Percentiles rank a stretch among this genome's conserved stretches.
phyloP scores from a whole-genome alignment of 108 stramenopile species.

The Cyclotella baltica region DNA sequence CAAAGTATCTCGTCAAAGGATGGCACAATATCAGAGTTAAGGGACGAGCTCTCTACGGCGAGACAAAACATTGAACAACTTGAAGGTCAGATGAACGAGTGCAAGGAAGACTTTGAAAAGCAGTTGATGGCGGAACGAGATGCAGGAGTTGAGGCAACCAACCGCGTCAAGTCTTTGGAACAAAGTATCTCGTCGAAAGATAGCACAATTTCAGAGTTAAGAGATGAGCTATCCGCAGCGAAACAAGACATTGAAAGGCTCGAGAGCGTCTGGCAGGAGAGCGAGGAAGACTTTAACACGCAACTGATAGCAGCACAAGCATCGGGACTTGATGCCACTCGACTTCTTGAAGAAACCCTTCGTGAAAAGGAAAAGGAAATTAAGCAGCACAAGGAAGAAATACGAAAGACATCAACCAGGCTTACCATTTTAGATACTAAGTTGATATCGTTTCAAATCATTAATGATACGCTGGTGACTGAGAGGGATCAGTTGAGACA shows the following conservation, averaged over 20 bases:
- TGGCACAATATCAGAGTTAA: not conserved
- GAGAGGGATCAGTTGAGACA: constrained; percentile 8
- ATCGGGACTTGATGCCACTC: not conserved
- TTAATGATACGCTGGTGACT: not conserved
- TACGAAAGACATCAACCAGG: not conserved
- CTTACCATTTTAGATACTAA: not conserved
- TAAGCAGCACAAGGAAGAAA: constrained; percentile 3
- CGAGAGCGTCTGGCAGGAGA: not conserved
- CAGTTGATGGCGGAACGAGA: no score
- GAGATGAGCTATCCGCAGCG: not conserved
- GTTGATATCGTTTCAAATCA: not conserved
- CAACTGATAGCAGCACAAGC: constrained; percentile 3
- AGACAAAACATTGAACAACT: not conserved
- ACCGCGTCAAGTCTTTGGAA: no score
- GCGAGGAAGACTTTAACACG: not conserved
- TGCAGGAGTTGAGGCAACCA: no score
- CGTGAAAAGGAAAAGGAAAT: constrained; percentile 2
- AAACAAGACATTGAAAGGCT: not conserved
- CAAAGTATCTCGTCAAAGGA: no score
- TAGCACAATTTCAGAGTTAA: not conserved
- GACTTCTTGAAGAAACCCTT: not conserved
- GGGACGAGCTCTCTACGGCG: not conserved
- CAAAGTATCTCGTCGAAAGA: no score
- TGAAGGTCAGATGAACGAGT: not conserved
- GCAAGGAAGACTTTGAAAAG: constrained; percentile 1